A percentile compares a stretch with the other conserved stretches of the same genome.
These are phyloP conservation scores for Pyrenochaeta sp. DNA, from an alignment of 2,329 filamentous ascomycete species.

Conservation along the genomic window DNA sequence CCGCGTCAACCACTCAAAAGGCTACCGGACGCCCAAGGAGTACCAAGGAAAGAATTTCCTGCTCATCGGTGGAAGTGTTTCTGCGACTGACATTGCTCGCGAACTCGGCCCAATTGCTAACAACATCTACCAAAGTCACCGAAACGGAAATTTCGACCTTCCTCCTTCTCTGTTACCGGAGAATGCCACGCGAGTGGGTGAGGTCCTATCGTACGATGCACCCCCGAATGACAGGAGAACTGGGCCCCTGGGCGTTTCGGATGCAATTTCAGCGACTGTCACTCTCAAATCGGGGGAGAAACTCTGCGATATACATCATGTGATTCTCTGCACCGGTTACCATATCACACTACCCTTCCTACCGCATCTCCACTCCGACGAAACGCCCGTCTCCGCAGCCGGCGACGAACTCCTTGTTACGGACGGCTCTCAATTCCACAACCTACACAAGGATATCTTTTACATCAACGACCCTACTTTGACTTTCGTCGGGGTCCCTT, in stretches of 20 bases:
- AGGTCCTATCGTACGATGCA: slow-evolving; percentile 59
- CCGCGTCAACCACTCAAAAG: slow-evolving; percentile 61
- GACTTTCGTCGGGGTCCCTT: slow-evolving; percentile 70
- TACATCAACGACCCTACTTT: slow-evolving; percentile 73
- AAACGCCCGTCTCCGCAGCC: slow-evolving; percentile 56
- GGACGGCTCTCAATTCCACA: slow-evolving; percentile 70
- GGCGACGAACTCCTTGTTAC: slow-evolving; percentile 66
- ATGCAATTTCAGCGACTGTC: slow-evolving; percentile 60
- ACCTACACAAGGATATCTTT: slow-evolving; percentile 75
- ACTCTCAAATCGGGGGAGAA: slow-evolving; percentile 62
- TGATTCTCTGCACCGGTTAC: slow-evolving; percentile 75
- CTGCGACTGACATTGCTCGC: slow-evolving; percentile 63
- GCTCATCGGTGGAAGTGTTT: slow-evolving; percentile 65
- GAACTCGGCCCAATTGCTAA: slow-evolving; percentile 58
- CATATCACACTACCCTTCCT: slow-evolving; percentile 73
- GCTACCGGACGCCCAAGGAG: slow-evolving; percentile 56
- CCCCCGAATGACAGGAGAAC: background rate
- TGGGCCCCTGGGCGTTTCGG: slow-evolving; percentile 20
- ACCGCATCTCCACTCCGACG: slow-evolving; percentile 58
- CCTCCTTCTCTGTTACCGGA: slow-evolving; percentile 62
- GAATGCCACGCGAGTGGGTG: slow-evolving; percentile 62
- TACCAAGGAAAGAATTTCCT: slow-evolving; percentile 67
- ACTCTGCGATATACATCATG: slow-evolving; percentile 65
- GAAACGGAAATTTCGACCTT: slow-evolving; percentile 69
- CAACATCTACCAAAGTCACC: slow-evolving; percentile 63